Conservation (phyloP, 345 rosid genomes). For the Heritiera littoralis region DNA sequence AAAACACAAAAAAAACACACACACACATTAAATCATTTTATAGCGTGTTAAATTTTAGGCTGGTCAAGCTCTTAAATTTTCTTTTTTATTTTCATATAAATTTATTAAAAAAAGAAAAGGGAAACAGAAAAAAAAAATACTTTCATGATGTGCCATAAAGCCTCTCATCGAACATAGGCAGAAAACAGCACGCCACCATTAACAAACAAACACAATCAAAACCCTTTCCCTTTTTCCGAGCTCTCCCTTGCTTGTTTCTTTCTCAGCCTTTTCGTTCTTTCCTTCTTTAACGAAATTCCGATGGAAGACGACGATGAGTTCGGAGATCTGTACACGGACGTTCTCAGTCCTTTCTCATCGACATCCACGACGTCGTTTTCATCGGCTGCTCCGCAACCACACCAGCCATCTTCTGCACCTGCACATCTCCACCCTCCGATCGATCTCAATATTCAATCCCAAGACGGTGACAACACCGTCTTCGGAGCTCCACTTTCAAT, state of each 20-base stretch:
- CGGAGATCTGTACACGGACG: slow-evolving; percentile 98
- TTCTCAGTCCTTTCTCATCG: slow-evolving; percentile 54
- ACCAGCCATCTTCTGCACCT: slow-evolving; percentile 4
- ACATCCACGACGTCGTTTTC: neutral
- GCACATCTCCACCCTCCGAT: slow-evolving; percentile 37
- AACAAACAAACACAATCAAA: neutral
- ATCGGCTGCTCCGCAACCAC: neutral
- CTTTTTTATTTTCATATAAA: too few species aligned
- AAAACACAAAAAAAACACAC: too few species aligned
- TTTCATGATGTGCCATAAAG: too few species aligned
- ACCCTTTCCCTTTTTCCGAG: neutral
- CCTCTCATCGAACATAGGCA: too few species aligned
- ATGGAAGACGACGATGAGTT: slow-evolving; percentile 99
- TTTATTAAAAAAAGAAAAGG: too few species aligned
- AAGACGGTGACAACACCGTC: slow-evolving; percentile 22
- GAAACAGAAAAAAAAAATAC: too few species aligned
- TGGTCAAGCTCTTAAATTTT: too few species aligned
- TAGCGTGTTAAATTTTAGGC: too few species aligned
- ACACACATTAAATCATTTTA: too few species aligned
- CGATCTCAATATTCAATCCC: slow-evolving; percentile 60
- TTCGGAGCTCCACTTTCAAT: slow-evolving; percentile 13
- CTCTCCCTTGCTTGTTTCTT: neutral
- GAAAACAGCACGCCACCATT: neutral
- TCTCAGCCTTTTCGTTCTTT: neutral
- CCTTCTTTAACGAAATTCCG: neutral